Evolutionary conservation across 352 stramenopile genomes (phyloP).

Genomic region (Pythium aquatile): DNA sequence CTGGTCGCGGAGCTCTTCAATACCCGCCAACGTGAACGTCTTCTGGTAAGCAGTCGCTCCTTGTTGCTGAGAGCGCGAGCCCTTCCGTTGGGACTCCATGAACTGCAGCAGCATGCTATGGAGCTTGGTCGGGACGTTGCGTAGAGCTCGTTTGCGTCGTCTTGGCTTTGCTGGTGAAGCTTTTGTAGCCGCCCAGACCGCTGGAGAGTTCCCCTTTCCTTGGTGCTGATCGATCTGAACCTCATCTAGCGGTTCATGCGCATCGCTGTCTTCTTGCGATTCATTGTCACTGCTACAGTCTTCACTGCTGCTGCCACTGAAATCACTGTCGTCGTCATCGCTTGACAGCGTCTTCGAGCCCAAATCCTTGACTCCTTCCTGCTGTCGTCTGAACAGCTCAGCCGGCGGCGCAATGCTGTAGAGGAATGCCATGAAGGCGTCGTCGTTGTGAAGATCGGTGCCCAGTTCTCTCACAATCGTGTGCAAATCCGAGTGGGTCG

Average conservation of each 20-base stretch:
- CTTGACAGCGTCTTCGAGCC: constrained; percentile 11
- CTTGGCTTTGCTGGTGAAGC: background rate
- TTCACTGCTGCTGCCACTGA: background rate
- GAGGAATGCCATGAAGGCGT: constrained; percentile 42
- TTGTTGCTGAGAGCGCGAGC: background rate
- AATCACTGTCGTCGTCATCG: constrained; percentile 11
- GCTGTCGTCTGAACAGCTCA: constrained; percentile 5
- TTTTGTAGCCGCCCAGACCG: background rate
- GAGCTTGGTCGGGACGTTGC: constrained; percentile 9
- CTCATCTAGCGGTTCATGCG: constrained; percentile 11
- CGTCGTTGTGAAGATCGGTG: constrained; percentile 51
- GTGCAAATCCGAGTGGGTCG: constrained; percentile 39
- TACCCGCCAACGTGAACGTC: constrained; percentile 25
- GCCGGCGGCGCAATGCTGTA: constrained; percentile 19
- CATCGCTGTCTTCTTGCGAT: background rate
- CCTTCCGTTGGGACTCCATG: constrained; percentile 24
- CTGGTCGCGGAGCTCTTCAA: constrained; percentile 15
- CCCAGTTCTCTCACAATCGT: constrained; percentile 42
- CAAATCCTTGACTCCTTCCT: background rate
- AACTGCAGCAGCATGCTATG: constrained; percentile 21
- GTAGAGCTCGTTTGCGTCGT: constrained; percentile 14
- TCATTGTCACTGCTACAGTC: constrained; percentile 6
- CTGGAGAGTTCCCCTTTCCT: constrained; percentile 12
- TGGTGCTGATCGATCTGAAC: background rate
- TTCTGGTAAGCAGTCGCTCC: constrained; percentile 8